Evolutionary conservation across 2,329 filamentous ascomycete species (phyloP).

Genomic region (Cytospora chrysosperma): DNA sequence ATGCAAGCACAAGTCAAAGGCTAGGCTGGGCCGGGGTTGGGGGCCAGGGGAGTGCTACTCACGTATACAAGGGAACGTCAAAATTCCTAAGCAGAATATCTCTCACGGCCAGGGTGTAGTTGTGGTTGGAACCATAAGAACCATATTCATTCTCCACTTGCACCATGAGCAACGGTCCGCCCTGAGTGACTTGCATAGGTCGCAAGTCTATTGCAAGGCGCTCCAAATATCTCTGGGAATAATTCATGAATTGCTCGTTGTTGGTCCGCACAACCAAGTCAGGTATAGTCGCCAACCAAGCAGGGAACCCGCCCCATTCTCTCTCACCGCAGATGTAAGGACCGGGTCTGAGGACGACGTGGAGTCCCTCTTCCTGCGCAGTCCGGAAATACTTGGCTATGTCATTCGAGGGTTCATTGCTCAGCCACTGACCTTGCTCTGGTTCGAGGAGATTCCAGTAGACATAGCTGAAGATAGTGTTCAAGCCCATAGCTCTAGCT

Average conservation of each 20-base stretch:
- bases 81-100: constrained; percentile 44
- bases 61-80: constrained; percentile 45
- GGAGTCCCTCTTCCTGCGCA: constrained; percentile 46
- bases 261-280: constrained; percentile 42
- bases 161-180: constrained; percentile 49
- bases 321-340: constrained; percentile 50
- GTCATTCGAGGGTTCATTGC: constrained; percentile 42
- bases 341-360: constrained; percentile 46
- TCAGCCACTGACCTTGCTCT: constrained; percentile 37
- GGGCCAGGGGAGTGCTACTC: background rate
- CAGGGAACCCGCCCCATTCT: constrained; percentile 50
- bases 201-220: constrained; percentile 38
- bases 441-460: constrained; percentile 52
- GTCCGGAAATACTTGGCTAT: constrained; percentile 47
- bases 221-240: constrained; percentile 39
- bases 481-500: constrained; percentile 47
- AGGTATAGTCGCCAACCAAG: constrained; percentile 43
- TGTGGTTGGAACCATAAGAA: constrained; percentile 45
- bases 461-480: constrained; percentile 51
- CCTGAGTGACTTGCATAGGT: constrained; percentile 39
- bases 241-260: constrained; percentile 40
- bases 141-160: constrained; percentile 54
- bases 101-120: constrained; percentile 41
- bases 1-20: background rate
- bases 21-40: too few species aligned